Base-by-base conservation (phyloP, 768 basidiomycete species). In the Phylloporus arenicola region DNA sequence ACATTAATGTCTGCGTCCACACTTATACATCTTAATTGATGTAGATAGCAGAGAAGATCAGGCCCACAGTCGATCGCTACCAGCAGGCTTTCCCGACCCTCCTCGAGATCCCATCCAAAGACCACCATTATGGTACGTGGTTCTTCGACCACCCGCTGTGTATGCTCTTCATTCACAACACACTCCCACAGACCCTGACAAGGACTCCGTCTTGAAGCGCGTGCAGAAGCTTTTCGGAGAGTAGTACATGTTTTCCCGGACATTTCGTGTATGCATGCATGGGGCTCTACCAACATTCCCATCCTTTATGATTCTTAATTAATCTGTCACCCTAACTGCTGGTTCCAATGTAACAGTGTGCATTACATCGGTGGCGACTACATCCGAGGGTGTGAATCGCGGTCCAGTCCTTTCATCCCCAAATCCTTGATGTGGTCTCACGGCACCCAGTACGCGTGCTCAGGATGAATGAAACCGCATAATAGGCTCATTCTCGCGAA, bases 171-270 rank as follows among this genome's bases (percentile, higher is more conserved):
- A 47, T 53, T 52, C 51, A 57, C 49, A 39, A 59, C 54, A 62
- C 48, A n/a, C 47, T 43, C 55, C 33, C 46, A 27, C 60, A 95
- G 95, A 98, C 70, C 95, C 95, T 14, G 82, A 84, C 12, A 97
- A 97, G 67, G 95, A 98, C 64, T 96, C 92, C 1, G 81, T 98
- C 27, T 76, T 98, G 62, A 97, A 94, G 70, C 83, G 94, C 47
- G 95, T 99, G 14, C 92, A 95, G 78, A 99, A 92, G 70, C 78
- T 97, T 25, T 88, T 92, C 60, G 95, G 93, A 63, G 95, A 97
- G 73, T 91, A 78, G 72, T 58, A 27, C 60, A 53, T 37, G 44
- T 50, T 48, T 34, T 43, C 41, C 49, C 44, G 53, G 47, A 54
- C 51, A 29, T n/a, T 49, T 31, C 44, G 37, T 55, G 51, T 47